Base-by-base conservation (phyloP, 495 filamentous ascomycete species). In the Podospora didyma region DNA sequence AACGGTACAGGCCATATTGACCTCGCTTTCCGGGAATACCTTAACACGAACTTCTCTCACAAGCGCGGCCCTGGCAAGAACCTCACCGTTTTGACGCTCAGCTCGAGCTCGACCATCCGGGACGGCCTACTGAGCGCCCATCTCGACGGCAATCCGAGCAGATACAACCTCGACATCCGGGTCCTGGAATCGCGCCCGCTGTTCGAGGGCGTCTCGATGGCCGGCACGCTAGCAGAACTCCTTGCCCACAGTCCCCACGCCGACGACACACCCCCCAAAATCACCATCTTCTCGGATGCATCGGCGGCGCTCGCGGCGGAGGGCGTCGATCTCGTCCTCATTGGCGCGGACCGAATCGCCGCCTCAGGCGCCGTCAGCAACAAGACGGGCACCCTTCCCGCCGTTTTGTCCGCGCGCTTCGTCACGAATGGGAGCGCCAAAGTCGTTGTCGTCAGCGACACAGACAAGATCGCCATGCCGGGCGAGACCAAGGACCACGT, bases 131-230 rank as follows among this genome's bases (percentile, higher is more conserved):
- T 49, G 5, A 59, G 62, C 20, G 49, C 16, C 19, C 49, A 2
- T 46, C 64, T 3, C 53, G n/a, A n/a, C n/a, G n/a, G n/a, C n/a
- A n/a, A n/a, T n/a, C n/a, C n/a, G n/a, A n/a, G n/a, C n/a, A n/a
- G 57, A 6, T 56, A 68, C 24, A 49, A 59, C 3, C 63, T 88
- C 23, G 79, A 85, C 45, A 59, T 88, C 19, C 79, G 73, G 3
- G 67, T 89, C 20, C 73, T 89, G 1, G 86, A 89, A 56, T 88
- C 86, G 6, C 75, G 86, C 3, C 87, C 86, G 0, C 72, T 83
- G 7, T 86, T 72, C 58, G 86, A 89, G 69, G 86, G 86, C 11
- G 80, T 82, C 7, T 76, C 72, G 12, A 68, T 87, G 24, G 80
- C 81, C 2, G 72, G 73, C 1, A 73, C 72, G 0, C 47, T 88